A percentile compares a stretch with the other conserved stretches of the same genome.
Evolutionary conservation across 1,284 basidiomycete genomes (phyloP).

Genomic region (Thecaphora thlaspeos): DNA sequence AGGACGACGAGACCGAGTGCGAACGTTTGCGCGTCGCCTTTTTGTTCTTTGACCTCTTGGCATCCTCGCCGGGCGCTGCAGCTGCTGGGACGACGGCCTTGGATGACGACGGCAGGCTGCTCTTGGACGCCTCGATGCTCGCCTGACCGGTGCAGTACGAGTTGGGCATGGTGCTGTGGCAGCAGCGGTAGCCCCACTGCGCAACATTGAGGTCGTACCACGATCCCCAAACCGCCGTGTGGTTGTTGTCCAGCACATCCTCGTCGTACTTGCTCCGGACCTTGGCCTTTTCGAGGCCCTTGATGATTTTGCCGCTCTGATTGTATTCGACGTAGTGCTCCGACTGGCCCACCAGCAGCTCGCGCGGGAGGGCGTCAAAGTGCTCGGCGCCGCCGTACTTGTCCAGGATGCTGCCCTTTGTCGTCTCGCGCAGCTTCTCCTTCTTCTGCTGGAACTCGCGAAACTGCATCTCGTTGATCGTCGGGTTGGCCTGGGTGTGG

Average conservation of each 20-base stretch:
- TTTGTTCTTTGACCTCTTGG: too few species aligned
- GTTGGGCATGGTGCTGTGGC: constrained; percentile 79
- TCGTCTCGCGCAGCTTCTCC: constrained; percentile 81
- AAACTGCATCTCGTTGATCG: constrained; percentile 83
- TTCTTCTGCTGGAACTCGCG: constrained; percentile 88
- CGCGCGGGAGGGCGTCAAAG: constrained; percentile 79
- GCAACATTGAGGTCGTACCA: constrained; percentile 76
- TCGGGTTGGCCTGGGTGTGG: constrained; percentile 93
- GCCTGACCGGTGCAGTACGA: constrained; percentile 91
- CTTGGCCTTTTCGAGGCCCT: constrained; percentile 83
- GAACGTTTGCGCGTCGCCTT: background rate
- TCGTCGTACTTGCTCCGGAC: constrained; percentile 77
- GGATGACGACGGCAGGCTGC: constrained; percentile 37
- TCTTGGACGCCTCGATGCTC: constrained; percentile 73
- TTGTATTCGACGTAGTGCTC: constrained; percentile 98
- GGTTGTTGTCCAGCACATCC: constrained; percentile 82
- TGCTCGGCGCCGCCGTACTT: constrained; percentile 95
- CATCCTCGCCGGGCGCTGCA: background rate
- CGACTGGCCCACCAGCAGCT: constrained; percentile 87
- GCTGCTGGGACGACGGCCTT: background rate
- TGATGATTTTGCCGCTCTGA: constrained; percentile 82
- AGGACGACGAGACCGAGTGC: background rate
- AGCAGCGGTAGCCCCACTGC: constrained; percentile 91
- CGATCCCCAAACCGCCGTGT: constrained; percentile 91
- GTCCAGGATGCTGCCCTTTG: constrained; percentile 64